phyloP scores from a whole-genome alignment of 208 protist species.

The Polymyxa betae region DNA sequence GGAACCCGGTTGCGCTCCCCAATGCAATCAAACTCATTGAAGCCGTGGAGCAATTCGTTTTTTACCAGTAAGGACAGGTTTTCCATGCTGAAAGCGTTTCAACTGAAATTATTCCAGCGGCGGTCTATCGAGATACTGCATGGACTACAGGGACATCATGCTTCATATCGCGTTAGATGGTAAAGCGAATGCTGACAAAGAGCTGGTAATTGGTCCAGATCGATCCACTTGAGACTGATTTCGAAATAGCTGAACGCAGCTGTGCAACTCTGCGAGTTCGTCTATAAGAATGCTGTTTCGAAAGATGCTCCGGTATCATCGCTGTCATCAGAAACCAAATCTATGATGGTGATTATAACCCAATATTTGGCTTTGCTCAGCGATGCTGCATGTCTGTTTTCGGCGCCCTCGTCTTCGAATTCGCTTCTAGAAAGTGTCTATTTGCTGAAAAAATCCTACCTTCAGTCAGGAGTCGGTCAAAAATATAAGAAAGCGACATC shows the following conservation, averaged over 20 bases:
- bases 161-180: neutral
- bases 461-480: neutral
- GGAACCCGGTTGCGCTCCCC: neutral
- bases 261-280: constrained; percentile 15
- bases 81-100: neutral
- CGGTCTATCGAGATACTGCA: neutral
- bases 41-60: constrained; percentile 47
- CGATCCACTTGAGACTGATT: neutral
- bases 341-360: neutral
- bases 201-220: neutral
- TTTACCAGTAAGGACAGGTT: neutral
- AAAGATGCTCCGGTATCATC: neutral
- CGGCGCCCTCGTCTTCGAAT: neutral
- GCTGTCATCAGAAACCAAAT: neutral
- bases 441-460: neutral
- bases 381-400: constrained; percentile 23
- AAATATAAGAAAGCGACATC: neutral
- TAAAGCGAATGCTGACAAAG: neutral
- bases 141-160: constrained; percentile 2
- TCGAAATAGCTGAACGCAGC: neutral
- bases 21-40: constrained; percentile 35
- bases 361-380: constrained; percentile 18
- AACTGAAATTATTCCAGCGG: neutral
- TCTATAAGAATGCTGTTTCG: neutral
- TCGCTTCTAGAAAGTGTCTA: neutral